These are phyloP conservation scores for Ophiocordyceps polyrhachis-furcata DNA, from an alignment of 2,329 filamentous ascomycete species.

Conservation along the genomic window DNA sequence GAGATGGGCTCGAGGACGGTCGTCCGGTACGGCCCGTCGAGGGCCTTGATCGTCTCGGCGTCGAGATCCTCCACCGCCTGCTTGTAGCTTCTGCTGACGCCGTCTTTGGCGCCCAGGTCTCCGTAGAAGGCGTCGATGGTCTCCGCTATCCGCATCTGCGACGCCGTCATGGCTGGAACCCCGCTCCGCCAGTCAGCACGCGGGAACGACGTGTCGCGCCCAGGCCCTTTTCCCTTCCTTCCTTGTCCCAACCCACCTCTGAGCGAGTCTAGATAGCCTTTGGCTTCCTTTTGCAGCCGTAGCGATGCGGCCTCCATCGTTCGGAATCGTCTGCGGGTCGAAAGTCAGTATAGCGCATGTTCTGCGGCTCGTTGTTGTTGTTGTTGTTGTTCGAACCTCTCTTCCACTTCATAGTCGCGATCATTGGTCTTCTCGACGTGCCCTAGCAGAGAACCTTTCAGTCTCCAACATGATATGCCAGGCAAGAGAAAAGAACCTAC, in stretches of 20 bases:
- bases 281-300: slow-evolving; percentile 90
- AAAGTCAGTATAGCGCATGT: neutral
- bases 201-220: neutral
- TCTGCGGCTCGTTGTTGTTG: neutral
- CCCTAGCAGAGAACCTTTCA: slow-evolving; percentile 44
- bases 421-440: slow-evolving; percentile 98
- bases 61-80: slow-evolving; percentile 96
- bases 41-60: slow-evolving; percentile 92
- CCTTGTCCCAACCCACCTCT: slow-evolving; percentile 38
- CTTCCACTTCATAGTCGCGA: slow-evolving; percentile 95
- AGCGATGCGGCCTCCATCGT: slow-evolving; percentile 93
- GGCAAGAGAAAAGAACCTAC: no score
- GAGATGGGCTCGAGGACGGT: slow-evolving; percentile 93
- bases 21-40: slow-evolving; percentile 86
- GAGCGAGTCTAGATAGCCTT: slow-evolving; percentile 90
- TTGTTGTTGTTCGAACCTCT: slow-evolving; percentile 39
- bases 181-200: neutral
- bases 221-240: no score
- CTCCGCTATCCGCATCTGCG: slow-evolving; percentile 97
- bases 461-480: slow-evolving; percentile 99
- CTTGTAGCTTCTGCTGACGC: slow-evolving; percentile 92
- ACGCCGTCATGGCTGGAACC: slow-evolving; percentile 77
- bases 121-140: slow-evolving; percentile 99
- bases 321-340: slow-evolving; percentile 56
- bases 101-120: slow-evolving; percentile 83